Base-by-base conservation (phyloP, 768 basidiomycete species). In the Calocybe gangraenosa region DNA sequence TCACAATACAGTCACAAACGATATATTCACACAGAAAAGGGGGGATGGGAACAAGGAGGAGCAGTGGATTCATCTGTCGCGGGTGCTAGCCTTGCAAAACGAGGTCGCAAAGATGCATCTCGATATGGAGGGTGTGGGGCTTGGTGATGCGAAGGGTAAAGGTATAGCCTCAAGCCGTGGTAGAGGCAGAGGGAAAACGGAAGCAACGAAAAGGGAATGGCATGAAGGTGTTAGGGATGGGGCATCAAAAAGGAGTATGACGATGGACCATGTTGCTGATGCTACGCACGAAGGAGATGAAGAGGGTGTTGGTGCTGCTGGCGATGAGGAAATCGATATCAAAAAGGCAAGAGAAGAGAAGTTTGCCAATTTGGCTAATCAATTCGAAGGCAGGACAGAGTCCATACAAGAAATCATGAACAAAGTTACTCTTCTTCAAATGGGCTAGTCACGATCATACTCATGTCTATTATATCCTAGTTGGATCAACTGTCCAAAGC, bases 91-190 rank as follows among this genome's bases (percentile, higher is more conserved):
- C 30, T 62, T 90, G 22, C 86, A 90, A 59, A 78, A 75, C 44
- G 78, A 86, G 51, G 78, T 90, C 25, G 81, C 87, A 4, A 69
- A 66, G 51, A 78, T 86, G 75, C 87, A 89, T 57, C 63, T 81
- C 8, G 78, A 82, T 19, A 85, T 90, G 84, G 87, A 90, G 59
- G 75, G 75, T 32, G 71, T 84, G 37, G 79, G 81, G 1, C 52
- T 64, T 23, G 53, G 65, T 32, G 56, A 60, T 31, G 58, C 51
- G 9, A 60, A 60, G 48, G 47, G 60, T 11, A 70, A 72, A 47
- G 63, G 65, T 7, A 69, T 69, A n/a, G 64, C 54, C 38, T 59
- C 65, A 45, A 65, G 62, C 0, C 59, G 62, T 25, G 59, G 33
- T 37, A 61, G 40, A 48, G 60, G 21, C 59, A 66, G 14, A 42